Evolutionary conservation across 2,329 filamentous ascomycete genomes (phyloP), one percentile per base, ranked within the genome.

Genomic region (Stagonosporopsis rhizophila): DNA sequence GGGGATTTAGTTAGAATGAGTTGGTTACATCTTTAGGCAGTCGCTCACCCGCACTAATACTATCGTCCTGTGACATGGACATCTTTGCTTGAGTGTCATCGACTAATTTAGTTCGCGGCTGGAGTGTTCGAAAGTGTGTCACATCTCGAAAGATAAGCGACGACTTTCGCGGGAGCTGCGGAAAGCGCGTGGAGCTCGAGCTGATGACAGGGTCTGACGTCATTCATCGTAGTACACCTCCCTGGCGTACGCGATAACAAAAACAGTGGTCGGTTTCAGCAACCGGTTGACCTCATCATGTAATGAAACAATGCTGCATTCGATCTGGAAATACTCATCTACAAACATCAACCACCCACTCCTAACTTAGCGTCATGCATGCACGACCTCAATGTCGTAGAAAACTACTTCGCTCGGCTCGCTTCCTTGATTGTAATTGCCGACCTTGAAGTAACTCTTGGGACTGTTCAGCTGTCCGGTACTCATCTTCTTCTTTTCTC

Each of bases 341-440:
- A 40, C 6, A 23, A 23, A 22, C 19, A 23, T 48, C 11, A 9
- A 22, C 20, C 19, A 5, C 12, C 28, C 9, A 5, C 15, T 14
- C 6, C 11, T 27, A 3, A 17, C 15, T 11, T n/a, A 11, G 6
- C 37, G 15, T 27, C 40, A 39, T 19, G 17, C 35, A 38, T 67
- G 60, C 48, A 55, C 34, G 6, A 66, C 48, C 49, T 61, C 49
- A 32, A 69, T 64, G 28, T 56, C 52, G 17, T 60, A 61, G 17
- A 69, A 59, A 2, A 52, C 20, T 28, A 69, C 64, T 49, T 65
- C 61, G 17, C 59, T 65, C 27, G 61, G 58, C 27, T 52, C 58
- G 17, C 58, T 48, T 4, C 66, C 64, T 52, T 69, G 64, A 19
- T 67, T 66, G 27, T 69, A 69, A 23, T 69, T 69, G 2, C 62